Conservation (phyloP, 768 basidiomycete genomes). For the Gloeophyllum trabeum region DNA sequence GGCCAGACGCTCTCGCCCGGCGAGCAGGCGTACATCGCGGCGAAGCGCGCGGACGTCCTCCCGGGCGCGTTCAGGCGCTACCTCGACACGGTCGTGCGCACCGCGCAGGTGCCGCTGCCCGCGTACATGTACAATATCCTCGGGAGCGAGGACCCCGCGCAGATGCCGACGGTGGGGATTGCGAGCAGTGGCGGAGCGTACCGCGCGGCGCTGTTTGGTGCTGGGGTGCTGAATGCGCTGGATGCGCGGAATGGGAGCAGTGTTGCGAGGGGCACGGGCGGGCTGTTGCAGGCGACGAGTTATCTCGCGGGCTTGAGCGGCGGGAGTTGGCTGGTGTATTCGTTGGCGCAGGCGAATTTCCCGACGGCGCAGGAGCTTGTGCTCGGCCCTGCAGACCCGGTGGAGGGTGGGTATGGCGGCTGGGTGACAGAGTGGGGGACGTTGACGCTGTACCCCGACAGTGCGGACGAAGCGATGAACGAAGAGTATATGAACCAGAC, state of each 20-base stretch:
- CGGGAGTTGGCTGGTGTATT: constrained; percentile 59
- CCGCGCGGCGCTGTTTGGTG: constrained; percentile 42
- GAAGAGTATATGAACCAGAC: constrained; percentile 10
- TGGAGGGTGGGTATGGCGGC: constrained; percentile 36
- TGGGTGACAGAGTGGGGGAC: constrained; percentile 18
- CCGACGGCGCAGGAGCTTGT: constrained; percentile 48
- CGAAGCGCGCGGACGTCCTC: constrained; percentile 21
- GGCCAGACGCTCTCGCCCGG: constrained; percentile 21
- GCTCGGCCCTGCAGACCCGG: constrained; percentile 35
- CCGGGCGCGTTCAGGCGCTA: constrained; percentile 29
- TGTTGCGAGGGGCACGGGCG: constrained; percentile 29
- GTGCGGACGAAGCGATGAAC: constrained; percentile 4
- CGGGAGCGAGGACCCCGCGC: constrained; percentile 5
- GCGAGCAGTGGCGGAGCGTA: constrained; percentile 48
- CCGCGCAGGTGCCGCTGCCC: constrained; percentile 13
- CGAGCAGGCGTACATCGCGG: constrained; percentile 25
- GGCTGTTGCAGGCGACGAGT: constrained; percentile 38
- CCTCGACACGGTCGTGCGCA: constrained; percentile 23
- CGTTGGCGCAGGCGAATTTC: constrained; percentile 54
- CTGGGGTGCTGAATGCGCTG: constrained; percentile 35
- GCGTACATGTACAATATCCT: constrained; percentile 22
- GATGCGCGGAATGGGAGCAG: constrained; percentile 37
- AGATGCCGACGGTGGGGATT: constrained; percentile 30
- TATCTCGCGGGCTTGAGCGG: constrained; percentile 47
- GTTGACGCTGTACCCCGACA: neutral